Evolutionary conservation across 345 rosid species (phyloP).

Genomic region (Brassica rapa): DNA sequence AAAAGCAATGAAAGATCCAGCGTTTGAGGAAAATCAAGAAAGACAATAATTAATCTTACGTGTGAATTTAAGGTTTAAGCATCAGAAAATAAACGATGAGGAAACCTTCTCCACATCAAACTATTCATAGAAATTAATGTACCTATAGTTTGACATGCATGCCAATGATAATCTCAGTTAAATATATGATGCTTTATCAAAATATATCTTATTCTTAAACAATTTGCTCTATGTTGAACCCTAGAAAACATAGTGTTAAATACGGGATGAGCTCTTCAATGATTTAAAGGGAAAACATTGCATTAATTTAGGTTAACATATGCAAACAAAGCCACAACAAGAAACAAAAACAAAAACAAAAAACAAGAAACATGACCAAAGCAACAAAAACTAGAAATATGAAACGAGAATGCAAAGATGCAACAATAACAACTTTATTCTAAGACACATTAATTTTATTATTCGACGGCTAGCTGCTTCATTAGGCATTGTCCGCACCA

Average conservation of each 20-base stretch:
- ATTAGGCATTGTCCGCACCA: constrained; percentile 9
- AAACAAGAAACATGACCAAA: neutral
- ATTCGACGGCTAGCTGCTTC: constrained; percentile 1
- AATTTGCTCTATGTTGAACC: neutral
- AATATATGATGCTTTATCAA: neutral
- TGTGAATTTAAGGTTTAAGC: neutral
- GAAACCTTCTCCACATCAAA: neutral
- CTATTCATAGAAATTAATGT: neutral
- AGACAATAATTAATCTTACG: neutral
- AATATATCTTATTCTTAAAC: neutral
- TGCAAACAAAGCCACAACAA: neutral
- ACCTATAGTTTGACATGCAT: too few relatives aligned
- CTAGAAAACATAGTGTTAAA: neutral
- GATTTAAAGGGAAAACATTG: neutral
- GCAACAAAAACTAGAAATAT: neutral
- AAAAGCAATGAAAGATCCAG: neutral
- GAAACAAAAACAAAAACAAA: too few relatives aligned
- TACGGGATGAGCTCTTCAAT: neutral
- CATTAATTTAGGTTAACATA: constrained; percentile 1
- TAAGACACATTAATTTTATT: neutral
- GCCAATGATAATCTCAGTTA: neutral
- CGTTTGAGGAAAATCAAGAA: neutral
- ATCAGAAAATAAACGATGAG: neutral
- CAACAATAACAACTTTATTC: constrained; percentile 10
- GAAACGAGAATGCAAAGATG: neutral